These are phyloP conservation scores for Chlorella sp. DNA, from an alignment of 139 green algal genomes.

Conservation along the genomic window DNA sequence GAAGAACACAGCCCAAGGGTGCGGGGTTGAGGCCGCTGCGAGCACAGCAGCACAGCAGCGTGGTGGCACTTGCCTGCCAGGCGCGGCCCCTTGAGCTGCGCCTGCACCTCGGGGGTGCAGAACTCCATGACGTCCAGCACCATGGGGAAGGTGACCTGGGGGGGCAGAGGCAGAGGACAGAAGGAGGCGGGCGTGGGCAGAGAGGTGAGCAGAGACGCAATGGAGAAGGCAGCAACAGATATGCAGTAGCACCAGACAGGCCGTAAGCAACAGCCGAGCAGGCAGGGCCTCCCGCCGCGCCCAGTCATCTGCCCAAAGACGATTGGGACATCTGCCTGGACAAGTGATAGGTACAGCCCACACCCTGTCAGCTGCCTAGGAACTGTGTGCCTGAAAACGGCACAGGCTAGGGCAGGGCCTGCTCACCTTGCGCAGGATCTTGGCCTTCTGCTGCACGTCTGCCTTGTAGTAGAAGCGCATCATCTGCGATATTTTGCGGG, in stretches of 20 bases:
- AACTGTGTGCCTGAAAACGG: background rate
- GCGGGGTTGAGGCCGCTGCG: no score
- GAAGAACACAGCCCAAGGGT: no score
- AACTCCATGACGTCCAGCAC: conserved; percentile 96
- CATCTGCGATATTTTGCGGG: conserved; percentile 55
- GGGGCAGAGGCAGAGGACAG: no score
- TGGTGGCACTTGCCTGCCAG: conserved; percentile 27
- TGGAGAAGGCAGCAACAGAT: no score
- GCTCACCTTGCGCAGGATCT: conserved; percentile 94
- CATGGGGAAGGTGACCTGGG: conserved; percentile 89
- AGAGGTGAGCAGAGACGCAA: no score
- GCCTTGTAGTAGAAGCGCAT: conserved; percentile 96
- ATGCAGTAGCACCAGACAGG: no score
- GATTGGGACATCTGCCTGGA: no score
- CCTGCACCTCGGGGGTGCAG: conserved; percentile 85
- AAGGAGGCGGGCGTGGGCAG: no score
- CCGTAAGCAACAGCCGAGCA: no score
- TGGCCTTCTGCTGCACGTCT: conserved; percentile 93
- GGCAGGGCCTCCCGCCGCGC: no score
- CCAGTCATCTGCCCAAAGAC: no score
- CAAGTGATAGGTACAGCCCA: no score
- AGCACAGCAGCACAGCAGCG: background rate
- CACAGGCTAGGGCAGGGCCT: background rate
- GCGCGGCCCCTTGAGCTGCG: conserved; percentile 80
- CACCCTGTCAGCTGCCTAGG: background rate